Evolutionary conservation across 2,329 filamentous ascomycete species (phyloP).

Genomic region (Penicillium sp.): DNA sequence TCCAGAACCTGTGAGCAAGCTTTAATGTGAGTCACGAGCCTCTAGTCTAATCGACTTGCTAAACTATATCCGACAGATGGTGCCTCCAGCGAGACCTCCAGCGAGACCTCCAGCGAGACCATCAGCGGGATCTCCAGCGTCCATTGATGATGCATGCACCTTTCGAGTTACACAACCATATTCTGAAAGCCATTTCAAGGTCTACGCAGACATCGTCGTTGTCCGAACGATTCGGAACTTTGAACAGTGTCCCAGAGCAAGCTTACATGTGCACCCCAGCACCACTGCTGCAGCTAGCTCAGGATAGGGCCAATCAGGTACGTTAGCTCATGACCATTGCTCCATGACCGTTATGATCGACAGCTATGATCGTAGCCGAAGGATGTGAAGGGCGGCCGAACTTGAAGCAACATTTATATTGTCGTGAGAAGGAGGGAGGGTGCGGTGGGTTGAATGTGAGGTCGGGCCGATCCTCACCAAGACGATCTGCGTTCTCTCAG

Average conservation of each 20-base stretch:
- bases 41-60: neutral
- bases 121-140: neutral
- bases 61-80: neutral
- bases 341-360: neutral
- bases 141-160: no score
- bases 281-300: neutral
- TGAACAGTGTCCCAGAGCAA: neutral
- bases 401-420: no score
- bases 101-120: neutral
- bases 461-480: neutral
- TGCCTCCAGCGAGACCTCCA: neutral
- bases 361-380: no score
- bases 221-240: neutral
- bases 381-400: no score
- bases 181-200: no score
- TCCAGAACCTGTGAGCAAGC: neutral
- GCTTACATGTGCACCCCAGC: neutral
- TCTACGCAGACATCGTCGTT: no score
- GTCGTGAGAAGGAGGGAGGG: no score
- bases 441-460: neutral
- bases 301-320: neutral
- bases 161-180: neutral
- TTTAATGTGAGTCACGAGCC: neutral
- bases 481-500: neutral
- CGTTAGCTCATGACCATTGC: neutral